Conservation (phyloP, 352 stramenopile species). For the Phytopythium helicoides region DNA sequence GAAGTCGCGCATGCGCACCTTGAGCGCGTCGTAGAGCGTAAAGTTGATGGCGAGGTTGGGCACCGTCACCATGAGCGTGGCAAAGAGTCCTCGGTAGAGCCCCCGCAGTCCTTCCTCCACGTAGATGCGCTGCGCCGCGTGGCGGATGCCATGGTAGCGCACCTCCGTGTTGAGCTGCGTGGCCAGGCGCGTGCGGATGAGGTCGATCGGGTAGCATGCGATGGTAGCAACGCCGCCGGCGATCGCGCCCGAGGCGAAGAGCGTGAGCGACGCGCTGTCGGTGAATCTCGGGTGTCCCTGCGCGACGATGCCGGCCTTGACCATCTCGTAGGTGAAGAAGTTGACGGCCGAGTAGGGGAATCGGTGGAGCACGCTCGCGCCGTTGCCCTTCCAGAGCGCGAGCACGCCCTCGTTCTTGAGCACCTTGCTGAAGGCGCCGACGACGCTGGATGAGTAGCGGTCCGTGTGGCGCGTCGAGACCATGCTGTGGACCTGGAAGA, state of each 20-base stretch:
- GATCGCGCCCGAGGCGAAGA: constrained; percentile 71
- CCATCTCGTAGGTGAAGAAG: constrained; percentile 95
- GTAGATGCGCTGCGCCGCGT: constrained; percentile 93
- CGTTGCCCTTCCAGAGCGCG: constrained; percentile 96
- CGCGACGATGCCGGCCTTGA: constrained; percentile 75
- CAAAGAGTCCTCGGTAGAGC: constrained; percentile 92
- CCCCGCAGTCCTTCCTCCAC: constrained; percentile 84
- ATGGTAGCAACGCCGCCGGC: constrained; percentile 76
- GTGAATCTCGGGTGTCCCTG: constrained; percentile 66
- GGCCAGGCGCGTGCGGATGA: constrained; percentile 93
- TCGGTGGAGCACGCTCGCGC: constrained; percentile 93
- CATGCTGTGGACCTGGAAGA: constrained; percentile 97
- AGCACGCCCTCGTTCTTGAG: constrained; percentile 91
- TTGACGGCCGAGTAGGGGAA: constrained; percentile 98
- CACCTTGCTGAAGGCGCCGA: constrained; percentile 87
- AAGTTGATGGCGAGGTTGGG: constrained; percentile 97
- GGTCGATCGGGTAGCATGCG: constrained; percentile 96
- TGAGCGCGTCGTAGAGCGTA: constrained; percentile 93
- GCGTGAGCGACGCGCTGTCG: constrained; percentile 69
- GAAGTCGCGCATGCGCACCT: constrained; percentile 86
- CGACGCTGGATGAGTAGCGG: constrained; percentile 72
- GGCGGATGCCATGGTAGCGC: constrained; percentile 88
- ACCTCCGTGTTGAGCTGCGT: constrained; percentile 92
- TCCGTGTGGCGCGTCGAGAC: constrained; percentile 87
- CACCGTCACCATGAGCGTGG: constrained; percentile 94